Percentiles rank a stretch among this genome's conserved stretches.
Evolutionary conservation across 345 rosid genomes (phyloP).

Genomic region (Salix suchowensis): DNA sequence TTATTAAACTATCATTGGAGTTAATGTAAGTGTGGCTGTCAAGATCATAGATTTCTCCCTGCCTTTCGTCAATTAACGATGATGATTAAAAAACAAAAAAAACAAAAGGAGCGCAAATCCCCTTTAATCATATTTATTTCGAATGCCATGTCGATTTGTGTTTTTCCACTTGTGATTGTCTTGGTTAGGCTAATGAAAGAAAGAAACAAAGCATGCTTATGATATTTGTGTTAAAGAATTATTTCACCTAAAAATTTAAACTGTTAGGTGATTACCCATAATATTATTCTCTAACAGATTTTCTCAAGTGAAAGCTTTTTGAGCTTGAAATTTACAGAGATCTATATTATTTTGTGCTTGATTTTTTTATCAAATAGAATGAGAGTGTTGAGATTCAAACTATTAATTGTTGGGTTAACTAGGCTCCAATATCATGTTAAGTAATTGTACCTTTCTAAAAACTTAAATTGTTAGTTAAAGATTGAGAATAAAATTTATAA

Average conservation of each 20-base stretch:
- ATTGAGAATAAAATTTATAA: too few species aligned
- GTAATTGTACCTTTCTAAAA: too few species aligned
- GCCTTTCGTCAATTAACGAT: too few species aligned
- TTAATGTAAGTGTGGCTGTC: too few species aligned
- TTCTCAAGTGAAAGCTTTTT: too few species aligned
- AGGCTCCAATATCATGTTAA: too few species aligned
- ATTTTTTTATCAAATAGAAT: too few species aligned
- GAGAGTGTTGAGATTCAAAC: fast-evolving
- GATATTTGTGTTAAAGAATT: not conserved
- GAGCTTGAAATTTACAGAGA: fast-evolving
- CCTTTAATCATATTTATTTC: not conserved
- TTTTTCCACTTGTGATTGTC: not conserved
- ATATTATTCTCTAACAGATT: fast-evolving
- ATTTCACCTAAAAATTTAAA: fast-evolving
- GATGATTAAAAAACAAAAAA: too few species aligned
- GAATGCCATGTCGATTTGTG: not conserved
- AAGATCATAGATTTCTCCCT: too few species aligned
- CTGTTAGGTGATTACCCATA: fast-evolving
- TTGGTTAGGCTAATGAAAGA: not conserved
- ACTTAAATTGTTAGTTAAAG: fast-evolving
- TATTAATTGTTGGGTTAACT: fast-evolving
- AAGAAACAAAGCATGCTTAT: not conserved
- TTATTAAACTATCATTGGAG: too few species aligned
- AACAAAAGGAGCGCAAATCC: too few species aligned
- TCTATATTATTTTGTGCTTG: too few species aligned